Evolutionary conservation across 2,329 filamentous ascomycete genomes (phyloP), one percentile per base, ranked within the genome.

Genomic region (Fusarium anguioides): DNA sequence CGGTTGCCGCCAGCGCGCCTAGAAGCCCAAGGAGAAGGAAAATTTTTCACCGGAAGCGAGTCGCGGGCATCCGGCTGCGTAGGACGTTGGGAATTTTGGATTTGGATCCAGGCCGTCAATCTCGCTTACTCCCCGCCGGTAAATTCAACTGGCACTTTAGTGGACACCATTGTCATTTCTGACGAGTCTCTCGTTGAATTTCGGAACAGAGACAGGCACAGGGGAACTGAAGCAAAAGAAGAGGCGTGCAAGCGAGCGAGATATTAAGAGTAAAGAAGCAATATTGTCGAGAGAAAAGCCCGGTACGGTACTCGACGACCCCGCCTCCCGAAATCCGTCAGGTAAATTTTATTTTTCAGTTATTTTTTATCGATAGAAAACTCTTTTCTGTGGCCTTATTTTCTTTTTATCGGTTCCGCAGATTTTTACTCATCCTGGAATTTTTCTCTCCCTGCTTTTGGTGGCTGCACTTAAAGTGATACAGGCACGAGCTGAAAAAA

Each of bases 101-200:
- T 60, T 60, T 60, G 55, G 55, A 67, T 66, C 68, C 65, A 70
- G 64, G 66, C 67, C 68, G 60, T 78, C 76, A 68, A 78, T 78
- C 73, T 78, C 76, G 76, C 76, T 78, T 73, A 71, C 67, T 66
- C 64, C 61, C 73, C 72, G 70, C 73, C 61, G 73, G 72, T 74
- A 77, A 77, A 76, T 75, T 76, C 72, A 66, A 74, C 73, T 70
- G 69, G 61, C 68, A 70, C 61, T 66, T 55, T 60, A 50, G 71
- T 72, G 69, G 52, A 57, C 61, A 52, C 48, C 49, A 33, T 33
- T 57, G 56, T 62, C 46, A 33, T 60, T 68, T 67, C 61, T 58
- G 55, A 49, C 50, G 57, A 70, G 64, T 62, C 50, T 55, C 45
- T 66, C 59, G 60, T 39, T 51, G 48, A 66, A 36, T 52, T 44